These are phyloP conservation scores for Diaporthe ampelina DNA, from an alignment of 2,329 filamentous ascomycete genomes.

Conservation along the genomic window DNA sequence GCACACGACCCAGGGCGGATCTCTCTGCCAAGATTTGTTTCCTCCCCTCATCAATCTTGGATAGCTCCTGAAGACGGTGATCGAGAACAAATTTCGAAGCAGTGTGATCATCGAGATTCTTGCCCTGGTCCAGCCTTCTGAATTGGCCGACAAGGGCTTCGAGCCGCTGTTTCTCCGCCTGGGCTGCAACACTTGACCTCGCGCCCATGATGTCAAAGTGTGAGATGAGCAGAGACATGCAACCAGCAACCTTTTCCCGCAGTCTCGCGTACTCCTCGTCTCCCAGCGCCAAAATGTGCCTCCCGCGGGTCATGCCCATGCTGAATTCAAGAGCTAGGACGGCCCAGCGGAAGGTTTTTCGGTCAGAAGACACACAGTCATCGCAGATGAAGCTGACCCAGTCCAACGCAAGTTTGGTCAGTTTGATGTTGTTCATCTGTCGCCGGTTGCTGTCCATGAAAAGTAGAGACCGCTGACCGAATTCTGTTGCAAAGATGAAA, in stretches of 20 bases:
- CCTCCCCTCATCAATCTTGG: conserved; percentile 82
- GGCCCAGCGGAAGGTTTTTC: conserved; percentile 97
- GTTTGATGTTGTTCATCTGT: conserved; percentile 96
- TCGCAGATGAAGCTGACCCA: conserved; percentile 99
- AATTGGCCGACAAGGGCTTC: conserved; percentile 85
- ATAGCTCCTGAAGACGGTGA: conserved; percentile 80
- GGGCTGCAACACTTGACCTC: conserved; percentile 90
- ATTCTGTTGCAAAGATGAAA: conserved; percentile 99
- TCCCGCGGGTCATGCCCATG: conserved; percentile 95
- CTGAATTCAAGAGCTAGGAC: conserved; percentile 95
- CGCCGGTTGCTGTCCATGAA: conserved; percentile 97
- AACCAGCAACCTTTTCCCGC: conserved; percentile 91
- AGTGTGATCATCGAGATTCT: conserved; percentile 84
- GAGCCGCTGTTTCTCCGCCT: conserved; percentile 90
- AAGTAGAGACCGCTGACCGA: conserved; percentile 92
- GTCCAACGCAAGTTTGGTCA: conserved; percentile 92
- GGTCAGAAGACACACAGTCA: conserved; percentile 92
- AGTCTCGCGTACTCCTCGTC: conserved; percentile 89
- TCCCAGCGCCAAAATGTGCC: conserved; percentile 91
- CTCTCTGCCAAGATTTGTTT: conserved; percentile 86
- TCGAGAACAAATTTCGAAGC: conserved; percentile 81
- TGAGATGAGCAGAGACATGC: conserved; percentile 96
- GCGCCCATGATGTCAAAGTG: conserved; percentile 99
- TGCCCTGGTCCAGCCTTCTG: conserved; percentile 82
- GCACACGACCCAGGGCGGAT: conserved; percentile 87